Base-by-base conservation (phyloP, 768 basidiomycete species). In the Trametes sanguinea region DNA sequence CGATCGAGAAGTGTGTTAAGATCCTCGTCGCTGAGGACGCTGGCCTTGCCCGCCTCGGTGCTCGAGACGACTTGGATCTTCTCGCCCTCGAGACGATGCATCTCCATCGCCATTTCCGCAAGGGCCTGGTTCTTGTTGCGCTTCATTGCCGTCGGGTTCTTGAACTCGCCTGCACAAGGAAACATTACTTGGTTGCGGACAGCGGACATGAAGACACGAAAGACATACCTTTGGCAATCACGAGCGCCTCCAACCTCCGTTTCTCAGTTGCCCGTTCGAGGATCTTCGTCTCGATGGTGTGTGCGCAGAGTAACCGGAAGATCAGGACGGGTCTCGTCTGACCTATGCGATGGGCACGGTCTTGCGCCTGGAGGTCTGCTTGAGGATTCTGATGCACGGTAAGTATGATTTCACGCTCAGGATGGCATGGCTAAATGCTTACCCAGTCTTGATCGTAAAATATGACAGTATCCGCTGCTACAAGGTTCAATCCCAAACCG, bases 281-380 rank as follows among this genome's bases (percentile, higher is more conserved):
- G 68, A 98, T 94, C 73, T 88, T 90, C 43, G 88, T 90, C 78
- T 99, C 96, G 67, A 99, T 82, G 2, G 94, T 97, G 73, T 95
- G 89, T 5, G 85, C 88, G 22, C 87, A 90, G 40, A 96, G 85
- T 3, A 98, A 80, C 42, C 96, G 82, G 77, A 93, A 96, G 60
- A 97, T 87, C 46, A 97, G 80, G 54, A 97, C 94, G 0, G 94
- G 94, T 65, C 80, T 87, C 32, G 86, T 97, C 76, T 98, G 96
- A 1, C 96, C 96, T 51, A 99, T 98, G 10, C 97, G 86, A 74
- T 99, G 96, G 0, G 95, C 95, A 39, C 96, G 83, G 68, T 97
- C 96, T 72, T 95, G 92, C 0, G 96, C 96, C 76, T 99, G 96
- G 2, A 92, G 80, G 66, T 99, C 96, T 87, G 95, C 95, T 77